Conservation (phyloP, 2,329 filamentous ascomycete genomes). For the Albifimbria verrucaria region DNA sequence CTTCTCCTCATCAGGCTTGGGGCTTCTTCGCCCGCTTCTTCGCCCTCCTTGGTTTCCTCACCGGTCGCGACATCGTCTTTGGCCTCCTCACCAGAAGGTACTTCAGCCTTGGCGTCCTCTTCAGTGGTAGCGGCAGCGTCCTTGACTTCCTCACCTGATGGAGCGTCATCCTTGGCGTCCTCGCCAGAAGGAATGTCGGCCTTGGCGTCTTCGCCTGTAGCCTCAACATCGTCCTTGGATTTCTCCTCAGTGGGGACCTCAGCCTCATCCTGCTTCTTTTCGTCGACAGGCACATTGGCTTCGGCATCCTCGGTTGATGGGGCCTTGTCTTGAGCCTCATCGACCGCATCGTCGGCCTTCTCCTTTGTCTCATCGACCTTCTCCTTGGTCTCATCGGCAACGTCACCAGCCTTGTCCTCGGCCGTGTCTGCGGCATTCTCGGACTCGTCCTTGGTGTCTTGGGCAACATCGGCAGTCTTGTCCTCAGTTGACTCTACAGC, state of each 20-base stretch:
- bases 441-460: slow-evolving; percentile 7
- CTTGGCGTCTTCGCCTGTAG: slow-evolving; percentile 12
- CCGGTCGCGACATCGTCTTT: slow-evolving; percentile 4
- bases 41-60: slow-evolving; percentile 5
- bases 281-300: slow-evolving; percentile 4
- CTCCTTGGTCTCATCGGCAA: slow-evolving; percentile 5
- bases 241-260: slow-evolving; percentile 8
- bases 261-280: slow-evolving; percentile 6
- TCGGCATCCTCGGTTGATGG: slow-evolving; percentile 10
- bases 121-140: neutral
- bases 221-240: slow-evolving; percentile 25
- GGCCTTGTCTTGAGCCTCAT: slow-evolving; percentile 10
- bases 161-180: slow-evolving; percentile 22
- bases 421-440: neutral
- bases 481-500: slow-evolving; percentile 14
- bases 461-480: neutral
- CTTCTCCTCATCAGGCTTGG: slow-evolving; percentile 8
- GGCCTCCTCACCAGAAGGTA: slow-evolving; percentile 3
- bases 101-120: slow-evolving; percentile 9
- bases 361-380: slow-evolving; percentile 6
- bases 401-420: slow-evolving; percentile 9
- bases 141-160: neutral
- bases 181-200: slow-evolving; percentile 30
- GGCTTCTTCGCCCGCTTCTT: slow-evolving; percentile 8
- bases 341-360: slow-evolving; percentile 4